Base-by-base conservation (phyloP, 768 basidiomycete species). In the Hortiboletus flavorubellus region DNA sequence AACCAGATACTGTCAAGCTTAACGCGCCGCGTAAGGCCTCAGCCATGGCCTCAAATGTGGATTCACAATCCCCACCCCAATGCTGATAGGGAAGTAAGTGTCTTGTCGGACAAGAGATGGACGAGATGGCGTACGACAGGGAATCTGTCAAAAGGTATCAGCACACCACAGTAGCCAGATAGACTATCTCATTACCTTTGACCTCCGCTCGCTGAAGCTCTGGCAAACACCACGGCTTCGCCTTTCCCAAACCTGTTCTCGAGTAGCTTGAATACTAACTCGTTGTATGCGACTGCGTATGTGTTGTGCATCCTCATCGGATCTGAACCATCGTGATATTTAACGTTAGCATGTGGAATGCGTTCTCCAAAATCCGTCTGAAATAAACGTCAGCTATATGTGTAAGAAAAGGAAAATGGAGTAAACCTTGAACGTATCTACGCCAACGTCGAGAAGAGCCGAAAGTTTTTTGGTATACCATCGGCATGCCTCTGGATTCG, bases 311-410 rank as follows among this genome's bases (percentile, higher is more conserved):
- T 80, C 54, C 80, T 76, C 72, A 79, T 78, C 0, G 87, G 83
- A 65, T 88, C 85, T 10, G 83, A 83, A 9, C 84, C 84, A 59
- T 88, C 82, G 64, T 85, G 75, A 75, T 79, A 89, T 16, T 73
- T 73, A 51, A 89, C 79, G 23, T 76, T 75, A 1, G 81, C 70
- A 64, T 89, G 86, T 1, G 87, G 87, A 48, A 89, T 88, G 11
- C 87, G 80, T 67, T 91, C 88, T 30, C 82, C 88, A 64, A 90
- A 90, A 64, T 90, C 87, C 8, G 86, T 90, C 83, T 86, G 54
- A 33, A 49, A 21, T 16, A 47, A 29, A 35, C 45, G 29, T 46
- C 43, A 43, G 50, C 37, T 45, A 16, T 57, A 16, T 7, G 14
- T 29, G 14, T 12, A 4, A 37, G 45, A 26, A 31, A 37, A 35